Evolutionary conservation across 2,329 filamentous ascomycete genomes (phyloP), one percentile per base, ranked within the genome.

Genomic region (Orbilia brochopaga): DNA sequence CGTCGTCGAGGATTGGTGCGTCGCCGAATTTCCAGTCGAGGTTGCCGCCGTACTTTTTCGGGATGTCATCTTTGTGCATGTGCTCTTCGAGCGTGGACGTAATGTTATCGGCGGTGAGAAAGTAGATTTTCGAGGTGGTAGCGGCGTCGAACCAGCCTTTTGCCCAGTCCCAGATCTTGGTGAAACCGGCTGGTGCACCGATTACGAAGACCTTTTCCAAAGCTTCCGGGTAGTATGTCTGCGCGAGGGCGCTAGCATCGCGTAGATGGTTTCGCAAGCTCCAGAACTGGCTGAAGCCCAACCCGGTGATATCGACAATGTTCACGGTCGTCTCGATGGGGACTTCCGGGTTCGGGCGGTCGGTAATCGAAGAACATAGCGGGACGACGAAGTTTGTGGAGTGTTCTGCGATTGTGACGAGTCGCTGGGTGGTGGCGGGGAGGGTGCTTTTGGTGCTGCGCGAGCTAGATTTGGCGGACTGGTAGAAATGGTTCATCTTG

Each of bases 391-490:
- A 97, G 76, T 90, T 86, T 37, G 90, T 92, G 62, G 97, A 84
- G 80, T 95, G 94, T 82, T 97, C 93, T 81, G 97, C 97, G n/a
- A 97, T 84, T 1, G 92, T 91, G 79, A 97, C 96, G 4, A 97
- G 84, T 27, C 91, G 89, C 57, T 97, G 83, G 77, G 96, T 85
- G 78, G 91, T 91, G 19, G 88, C 82, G 0, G 90, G 85, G 0
- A 86, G 55, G 32, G 6, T 60, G 50, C 60, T 65, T 27, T 64
- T 65, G 7, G 67, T 60, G 35, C 86, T 85, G 75, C 89, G 87
- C 75, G 87, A 84, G 76, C 84, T 84, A 62, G 85, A 83, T n/a
- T 82, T 80, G 56, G 81, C 81, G 42, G 82, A 81, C 77, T 89
- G 90, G 78, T 93, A 90, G 80, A 96, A 96, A 61, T 86, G 85